Evolutionary conservation across 257 asterid species (phyloP).

Genomic region (Nicotiana attenuata): DNA sequence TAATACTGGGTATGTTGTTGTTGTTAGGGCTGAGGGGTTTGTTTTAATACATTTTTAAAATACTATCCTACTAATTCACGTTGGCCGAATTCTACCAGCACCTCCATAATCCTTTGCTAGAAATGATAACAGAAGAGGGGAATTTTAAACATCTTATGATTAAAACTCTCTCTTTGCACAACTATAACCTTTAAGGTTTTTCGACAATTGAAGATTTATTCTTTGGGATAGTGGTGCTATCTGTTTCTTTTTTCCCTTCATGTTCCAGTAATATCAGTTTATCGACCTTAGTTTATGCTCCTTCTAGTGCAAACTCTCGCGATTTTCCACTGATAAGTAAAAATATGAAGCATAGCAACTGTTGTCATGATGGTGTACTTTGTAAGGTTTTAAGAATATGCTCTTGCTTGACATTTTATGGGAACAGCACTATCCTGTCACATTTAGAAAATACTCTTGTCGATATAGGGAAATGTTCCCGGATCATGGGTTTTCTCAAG

Average conservation of each 20-base stretch:
- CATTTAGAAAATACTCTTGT: background rate
- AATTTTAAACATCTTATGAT: too few species aligned
- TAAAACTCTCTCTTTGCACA: background rate
- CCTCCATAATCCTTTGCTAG: background rate
- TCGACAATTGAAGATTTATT: too few species aligned
- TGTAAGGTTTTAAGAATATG: background rate
- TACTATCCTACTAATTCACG: too few species aligned
- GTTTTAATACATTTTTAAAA: too few species aligned
- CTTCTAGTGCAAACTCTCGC: background rate
- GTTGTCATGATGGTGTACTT: background rate
- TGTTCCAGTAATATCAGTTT: background rate
- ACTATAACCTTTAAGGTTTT: background rate
- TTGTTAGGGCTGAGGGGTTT: too few species aligned
- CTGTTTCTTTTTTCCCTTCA: background rate
- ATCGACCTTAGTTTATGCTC: background rate
- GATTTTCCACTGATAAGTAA: background rate
- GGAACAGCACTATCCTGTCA: background rate
- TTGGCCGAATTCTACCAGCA: too few species aligned
- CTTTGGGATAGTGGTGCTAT: background rate
- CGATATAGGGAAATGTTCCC: background rate
- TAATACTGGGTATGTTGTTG: too few species aligned
- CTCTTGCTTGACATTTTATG: background rate
- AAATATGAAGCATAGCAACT: background rate
- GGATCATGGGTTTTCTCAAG: background rate
- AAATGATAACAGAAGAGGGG: background rate